phyloP scores from a whole-genome alignment of 2,329 filamentous ascomycete genomes.

The Fusarium austroafricanum region DNA sequence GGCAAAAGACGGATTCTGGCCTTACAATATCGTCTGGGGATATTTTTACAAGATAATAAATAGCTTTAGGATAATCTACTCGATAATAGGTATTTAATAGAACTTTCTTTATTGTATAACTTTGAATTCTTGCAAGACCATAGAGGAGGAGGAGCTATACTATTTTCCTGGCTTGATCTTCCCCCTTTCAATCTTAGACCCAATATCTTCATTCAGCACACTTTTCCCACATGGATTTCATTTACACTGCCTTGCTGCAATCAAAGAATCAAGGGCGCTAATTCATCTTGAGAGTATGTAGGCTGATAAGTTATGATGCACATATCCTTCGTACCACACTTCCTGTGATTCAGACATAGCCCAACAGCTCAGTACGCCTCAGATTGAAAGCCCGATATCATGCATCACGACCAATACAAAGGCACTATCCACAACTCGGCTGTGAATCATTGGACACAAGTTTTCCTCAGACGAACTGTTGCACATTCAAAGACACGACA shows the following conservation, averaged over 20 bases:
- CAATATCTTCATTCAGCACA: not conserved
- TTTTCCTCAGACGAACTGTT: not conserved
- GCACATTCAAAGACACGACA: constrained; percentile 5
- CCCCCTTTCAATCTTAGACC: not conserved
- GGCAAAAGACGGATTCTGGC: too few relatives aligned
- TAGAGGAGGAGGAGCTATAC: too few relatives aligned
- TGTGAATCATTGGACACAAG: constrained; percentile 23
- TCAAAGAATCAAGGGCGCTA: not conserved
- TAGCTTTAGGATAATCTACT: too few relatives aligned
- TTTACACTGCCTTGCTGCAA: not conserved
- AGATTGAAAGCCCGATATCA: constrained; percentile 6
- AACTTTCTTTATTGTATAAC: too few relatives aligned
- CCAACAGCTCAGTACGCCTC: constrained; percentile 5
- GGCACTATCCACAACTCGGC: not conserved
- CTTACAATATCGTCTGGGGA: too few relatives aligned
- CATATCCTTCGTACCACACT: not conserved
- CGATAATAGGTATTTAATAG: too few relatives aligned
- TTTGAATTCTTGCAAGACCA: too few relatives aligned
- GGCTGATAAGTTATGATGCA: not conserved
- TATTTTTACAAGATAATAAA: too few relatives aligned
- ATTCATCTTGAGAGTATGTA: not conserved
- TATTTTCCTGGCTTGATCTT: too few relatives aligned
- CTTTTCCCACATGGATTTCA: not conserved
- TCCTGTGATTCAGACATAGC: not conserved
- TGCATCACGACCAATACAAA: constrained; percentile 2